These are phyloP conservation scores for Bacterosira constricta DNA, from an alignment of 108 stramenopile genomes.

Conservation along the genomic window DNA sequence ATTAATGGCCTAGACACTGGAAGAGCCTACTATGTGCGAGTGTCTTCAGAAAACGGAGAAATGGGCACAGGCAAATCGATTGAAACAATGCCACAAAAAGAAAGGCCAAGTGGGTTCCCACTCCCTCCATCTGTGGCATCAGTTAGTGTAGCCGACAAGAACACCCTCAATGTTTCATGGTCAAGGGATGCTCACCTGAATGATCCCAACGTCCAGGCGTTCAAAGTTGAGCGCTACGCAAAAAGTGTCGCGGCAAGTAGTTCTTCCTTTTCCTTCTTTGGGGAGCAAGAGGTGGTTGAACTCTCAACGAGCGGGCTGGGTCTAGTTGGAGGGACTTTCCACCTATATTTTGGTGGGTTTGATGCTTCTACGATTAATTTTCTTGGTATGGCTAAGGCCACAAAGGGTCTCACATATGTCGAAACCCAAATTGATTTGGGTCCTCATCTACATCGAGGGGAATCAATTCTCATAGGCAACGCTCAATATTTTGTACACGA, in stretches of 20 bases:
- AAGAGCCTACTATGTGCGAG: slow-evolving; percentile 63
- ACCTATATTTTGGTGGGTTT: slow-evolving; percentile 51
- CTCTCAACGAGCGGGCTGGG: slow-evolving; percentile 43
- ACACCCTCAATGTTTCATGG: slow-evolving; percentile 37
- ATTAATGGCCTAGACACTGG: slow-evolving; percentile 52
- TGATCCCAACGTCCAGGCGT: slow-evolving; percentile 35
- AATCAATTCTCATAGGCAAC: slow-evolving; percentile 45
- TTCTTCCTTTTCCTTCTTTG: slow-evolving; percentile 38
- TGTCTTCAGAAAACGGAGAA: slow-evolving; percentile 63
- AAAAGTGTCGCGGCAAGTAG: slow-evolving; percentile 35
- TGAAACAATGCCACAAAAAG: slow-evolving; percentile 30
- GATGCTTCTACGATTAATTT: slow-evolving; percentile 31
- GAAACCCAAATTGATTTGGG: slow-evolving; percentile 52
- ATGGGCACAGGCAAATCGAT: slow-evolving; percentile 46
- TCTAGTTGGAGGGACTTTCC: slow-evolving; percentile 45
- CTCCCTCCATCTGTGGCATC: slow-evolving; percentile 34
- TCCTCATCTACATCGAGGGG: slow-evolving; percentile 48
- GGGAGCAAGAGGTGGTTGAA: slow-evolving; percentile 47
- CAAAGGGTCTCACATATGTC: slow-evolving; percentile 30
- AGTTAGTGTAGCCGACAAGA: slow-evolving; percentile 35
- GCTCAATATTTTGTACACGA: slow-evolving; percentile 36
- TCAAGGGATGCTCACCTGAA: slow-evolving; percentile 41
- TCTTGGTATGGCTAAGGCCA: slow-evolving; percentile 44
- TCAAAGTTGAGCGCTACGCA: slow-evolving; percentile 50
- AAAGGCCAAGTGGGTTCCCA: slow-evolving; percentile 46